These are phyloP conservation scores for Ganoderma multipileum DNA, from an alignment of 1,284 basidiomycete species.

Conservation along the genomic window DNA sequence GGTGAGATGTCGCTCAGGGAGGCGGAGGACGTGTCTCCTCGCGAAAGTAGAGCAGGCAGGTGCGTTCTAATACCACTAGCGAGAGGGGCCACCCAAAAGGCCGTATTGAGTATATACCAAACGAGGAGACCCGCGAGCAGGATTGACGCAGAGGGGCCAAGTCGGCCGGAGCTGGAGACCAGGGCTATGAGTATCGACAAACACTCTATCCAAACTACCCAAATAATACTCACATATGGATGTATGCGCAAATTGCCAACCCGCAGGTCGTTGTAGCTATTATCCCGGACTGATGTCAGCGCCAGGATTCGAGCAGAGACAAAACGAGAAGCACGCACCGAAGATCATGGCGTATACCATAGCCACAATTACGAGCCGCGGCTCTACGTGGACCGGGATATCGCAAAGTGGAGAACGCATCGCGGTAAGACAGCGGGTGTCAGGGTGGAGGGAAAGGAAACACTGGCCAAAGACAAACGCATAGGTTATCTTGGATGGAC, in stretches of 20 bases:
- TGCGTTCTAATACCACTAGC: not conserved
- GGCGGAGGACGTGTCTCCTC: not conserved
- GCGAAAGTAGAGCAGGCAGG: not conserved
- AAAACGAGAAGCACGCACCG: not conserved
- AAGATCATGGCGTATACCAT: not conserved
- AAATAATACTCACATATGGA: not conserved
- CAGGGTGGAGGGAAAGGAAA: not conserved
- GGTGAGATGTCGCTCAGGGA: too few species aligned
- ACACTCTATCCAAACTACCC: too few species aligned
- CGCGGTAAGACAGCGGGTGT: not conserved
- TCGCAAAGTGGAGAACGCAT: not conserved
- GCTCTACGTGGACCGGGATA: not conserved
- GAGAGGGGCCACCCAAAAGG: not conserved
- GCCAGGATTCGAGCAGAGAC: not conserved
- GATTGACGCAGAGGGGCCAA: not conserved
- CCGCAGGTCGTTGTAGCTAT: not conserved
- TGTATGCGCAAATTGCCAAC: not conserved
- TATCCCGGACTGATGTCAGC: not conserved
- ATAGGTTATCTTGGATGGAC: too few species aligned
- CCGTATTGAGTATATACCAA: not conserved
- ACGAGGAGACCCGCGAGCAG: not conserved
- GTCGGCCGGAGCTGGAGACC: not conserved
- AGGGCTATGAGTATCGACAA: not conserved
- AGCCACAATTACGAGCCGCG: not conserved
- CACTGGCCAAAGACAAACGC: not conserved